Conservation (phyloP, 2,329 filamentous ascomycete species). For the Penicillium palitans region DNA sequence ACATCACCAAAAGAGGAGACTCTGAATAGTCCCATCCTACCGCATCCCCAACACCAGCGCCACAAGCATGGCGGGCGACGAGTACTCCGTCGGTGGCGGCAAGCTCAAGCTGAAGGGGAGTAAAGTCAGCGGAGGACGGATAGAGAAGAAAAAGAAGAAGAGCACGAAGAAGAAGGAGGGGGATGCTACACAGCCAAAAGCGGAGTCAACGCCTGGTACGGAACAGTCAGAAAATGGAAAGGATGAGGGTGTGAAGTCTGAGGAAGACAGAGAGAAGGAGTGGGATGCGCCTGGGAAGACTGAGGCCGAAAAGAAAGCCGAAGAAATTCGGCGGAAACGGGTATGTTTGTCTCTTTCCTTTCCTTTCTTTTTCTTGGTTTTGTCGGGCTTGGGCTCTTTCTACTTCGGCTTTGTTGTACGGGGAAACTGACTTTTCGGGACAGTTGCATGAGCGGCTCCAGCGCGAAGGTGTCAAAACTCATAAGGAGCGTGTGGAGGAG, state of each 20-base stretch:
- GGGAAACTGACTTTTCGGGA: slow-evolving; percentile 10
- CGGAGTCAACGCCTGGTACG: not conserved
- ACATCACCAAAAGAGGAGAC: not conserved
- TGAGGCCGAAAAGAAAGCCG: slow-evolving; percentile 76
- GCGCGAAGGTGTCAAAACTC: slow-evolving; percentile 87
- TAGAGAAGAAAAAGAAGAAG: slow-evolving; percentile 54
- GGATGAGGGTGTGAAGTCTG: slow-evolving; percentile 14
- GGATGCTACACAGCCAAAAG: slow-evolving; percentile 13
- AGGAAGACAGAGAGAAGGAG: slow-evolving; percentile 19
- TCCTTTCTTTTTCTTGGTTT: not conserved
- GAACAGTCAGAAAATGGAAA: slow-evolving; percentile 14
- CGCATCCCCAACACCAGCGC: not conserved
- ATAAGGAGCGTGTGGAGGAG: slow-evolving; percentile 95
- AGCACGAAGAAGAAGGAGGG: slow-evolving; percentile 41
- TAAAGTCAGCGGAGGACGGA: slow-evolving; percentile 55
- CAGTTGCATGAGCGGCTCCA: slow-evolving; percentile 79
- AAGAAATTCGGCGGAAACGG: slow-evolving; percentile 78
- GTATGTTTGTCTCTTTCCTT: slow-evolving; percentile 51
- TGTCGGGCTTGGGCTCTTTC: slow-evolving; percentile 1
- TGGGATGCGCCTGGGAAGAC: slow-evolving; percentile 61
- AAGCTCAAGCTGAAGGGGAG: slow-evolving; percentile 83
- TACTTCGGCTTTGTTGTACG: slow-evolving; percentile 5
- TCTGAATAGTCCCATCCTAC: not conserved
- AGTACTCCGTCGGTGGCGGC: slow-evolving; percentile 70
- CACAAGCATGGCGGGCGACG: slow-evolving; percentile 50